Base-by-base conservation (phyloP, 2,329 filamentous ascomycete species). In the Geosmithia putterillii region DNA sequence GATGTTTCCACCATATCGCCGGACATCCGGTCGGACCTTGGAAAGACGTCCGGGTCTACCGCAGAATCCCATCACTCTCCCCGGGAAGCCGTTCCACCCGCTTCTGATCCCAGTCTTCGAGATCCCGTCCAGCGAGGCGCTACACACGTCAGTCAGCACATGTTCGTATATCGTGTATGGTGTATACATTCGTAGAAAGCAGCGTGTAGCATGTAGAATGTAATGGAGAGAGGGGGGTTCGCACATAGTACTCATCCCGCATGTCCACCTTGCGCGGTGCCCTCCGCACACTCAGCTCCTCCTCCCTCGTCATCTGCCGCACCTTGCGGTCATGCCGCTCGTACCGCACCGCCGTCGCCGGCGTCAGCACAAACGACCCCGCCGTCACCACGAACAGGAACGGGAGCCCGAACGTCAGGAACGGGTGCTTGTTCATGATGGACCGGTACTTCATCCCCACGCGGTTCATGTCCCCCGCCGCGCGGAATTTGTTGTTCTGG, bases 71-170 rank as follows among this genome's bases (percentile, higher is more conserved):
- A 60, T 98, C 90, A 47, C 78, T 83, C 63, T 98, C 94, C 51
- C 92, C 92, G 18, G 86, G 81, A 47, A 95, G 73, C 58, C 92
- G 73, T 67, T 95, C 80, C 10, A 96, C 88, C 43, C 94, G 79
- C 65, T 92, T 94, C 65, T 96, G 92, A 61, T 96, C 90, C 92
- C 92, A 98, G 57, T 87, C 76, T 56, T 98, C 90, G 47, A 96
- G 66, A 58, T 95, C 88, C 61, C 94, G 94, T 19, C 84, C 83
- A 88, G 67, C 48, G 94, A 65, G 57, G 96, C 92, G 62, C 94
- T 94, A 25, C 86, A 9, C 14, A 50, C 44, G 56, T 54, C 32
- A 38, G 18, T 36, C 23, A 37, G n/a, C n/a, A n/a, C n/a, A n/a
- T n/a, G n/a, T n/a, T n/a, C n/a, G n/a, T n/a, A n/a, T n/a, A n/a